Conservation (phyloP, 108 stramenopile species). For the Discostella stelligeroides region DNA sequence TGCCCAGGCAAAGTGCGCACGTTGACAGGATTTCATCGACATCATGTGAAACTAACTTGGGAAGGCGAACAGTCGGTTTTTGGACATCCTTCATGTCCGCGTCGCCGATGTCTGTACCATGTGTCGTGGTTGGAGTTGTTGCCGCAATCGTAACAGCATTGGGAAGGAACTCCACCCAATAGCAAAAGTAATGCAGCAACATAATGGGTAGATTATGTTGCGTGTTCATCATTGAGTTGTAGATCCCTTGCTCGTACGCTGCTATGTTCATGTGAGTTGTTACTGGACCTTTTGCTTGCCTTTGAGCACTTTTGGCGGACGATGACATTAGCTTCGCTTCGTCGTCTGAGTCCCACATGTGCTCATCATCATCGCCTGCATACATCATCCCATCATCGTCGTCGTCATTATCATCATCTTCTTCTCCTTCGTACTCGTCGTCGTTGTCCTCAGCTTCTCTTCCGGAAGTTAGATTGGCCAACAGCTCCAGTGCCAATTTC, state of each 20-base stretch:
- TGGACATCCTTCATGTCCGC: background rate
- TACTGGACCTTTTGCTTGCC: background rate
- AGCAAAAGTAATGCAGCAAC: slow-evolving; percentile 28
- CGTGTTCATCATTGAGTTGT: slow-evolving; percentile 17
- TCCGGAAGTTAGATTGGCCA: slow-evolving; percentile 57
- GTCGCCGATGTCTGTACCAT: background rate
- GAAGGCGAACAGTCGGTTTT: slow-evolving; percentile 1
- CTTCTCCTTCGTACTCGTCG: slow-evolving; percentile 17
- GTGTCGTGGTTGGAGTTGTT: background rate
- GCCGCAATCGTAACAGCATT: slow-evolving; percentile 1
- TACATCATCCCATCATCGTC: slow-evolving; percentile 40
- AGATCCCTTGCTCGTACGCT: slow-evolving; percentile 22
- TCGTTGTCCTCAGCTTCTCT: slow-evolving; percentile 26
- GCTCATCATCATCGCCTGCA: slow-evolving; percentile 30
- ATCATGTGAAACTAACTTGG: slow-evolving; percentile 37
- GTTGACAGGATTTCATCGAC: slow-evolving; percentile 53
- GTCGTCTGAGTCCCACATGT: slow-evolving; percentile 55
- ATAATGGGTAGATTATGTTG: slow-evolving; percentile 20
- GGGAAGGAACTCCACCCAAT: slow-evolving; percentile 37
- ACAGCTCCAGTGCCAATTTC: slow-evolving; percentile 66
- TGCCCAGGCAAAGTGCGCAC: slow-evolving; percentile 45
- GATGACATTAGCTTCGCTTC: slow-evolving; percentile 33
- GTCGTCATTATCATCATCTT: slow-evolving; percentile 26
- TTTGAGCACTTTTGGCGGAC: background rate
- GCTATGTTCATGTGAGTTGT: background rate